phyloP scores from a whole-genome alignment of 345 rosid species.

The Acer yangbiense region DNA sequence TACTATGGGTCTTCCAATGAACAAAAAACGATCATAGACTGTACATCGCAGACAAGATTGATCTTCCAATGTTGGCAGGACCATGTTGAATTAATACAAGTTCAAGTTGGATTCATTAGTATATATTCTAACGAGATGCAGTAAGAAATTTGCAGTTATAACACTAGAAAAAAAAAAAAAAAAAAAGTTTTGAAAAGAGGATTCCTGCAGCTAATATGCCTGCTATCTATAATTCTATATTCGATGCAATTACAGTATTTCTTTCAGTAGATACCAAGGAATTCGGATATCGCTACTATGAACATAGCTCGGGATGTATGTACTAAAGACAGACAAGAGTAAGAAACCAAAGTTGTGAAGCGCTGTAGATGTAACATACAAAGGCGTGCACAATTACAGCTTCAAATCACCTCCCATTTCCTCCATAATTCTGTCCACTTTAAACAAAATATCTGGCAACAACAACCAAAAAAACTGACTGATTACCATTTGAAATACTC shows the following conservation, averaged over 20 bases:
- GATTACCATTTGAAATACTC: constrained; percentile 6
- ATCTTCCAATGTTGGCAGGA: neutral
- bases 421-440: constrained; percentile 63
- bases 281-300: neutral
- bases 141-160: neutral
- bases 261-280: neutral
- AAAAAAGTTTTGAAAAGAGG: neutral
- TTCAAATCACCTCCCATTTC: constrained; percentile 55
- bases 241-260: neutral
- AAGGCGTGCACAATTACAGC: constrained; percentile 24
- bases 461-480: constrained; percentile 3
- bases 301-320: neutral
- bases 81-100: neutral
- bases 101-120: neutral
- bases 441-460: constrained; percentile 68
- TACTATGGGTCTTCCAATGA: too few species aligned
- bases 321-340: neutral
- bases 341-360: neutral
- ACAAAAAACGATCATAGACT: too few species aligned
- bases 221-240: neutral
- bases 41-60: too few species aligned
- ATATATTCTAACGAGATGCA: neutral
- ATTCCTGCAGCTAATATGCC: constrained; percentile 4
- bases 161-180: neutral
- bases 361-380: neutral